Percentiles rank a stretch among this genome's conserved stretches.
Conservation (phyloP, 1,139 yeast genomes). For the Yamadazyma sp. region DNA sequence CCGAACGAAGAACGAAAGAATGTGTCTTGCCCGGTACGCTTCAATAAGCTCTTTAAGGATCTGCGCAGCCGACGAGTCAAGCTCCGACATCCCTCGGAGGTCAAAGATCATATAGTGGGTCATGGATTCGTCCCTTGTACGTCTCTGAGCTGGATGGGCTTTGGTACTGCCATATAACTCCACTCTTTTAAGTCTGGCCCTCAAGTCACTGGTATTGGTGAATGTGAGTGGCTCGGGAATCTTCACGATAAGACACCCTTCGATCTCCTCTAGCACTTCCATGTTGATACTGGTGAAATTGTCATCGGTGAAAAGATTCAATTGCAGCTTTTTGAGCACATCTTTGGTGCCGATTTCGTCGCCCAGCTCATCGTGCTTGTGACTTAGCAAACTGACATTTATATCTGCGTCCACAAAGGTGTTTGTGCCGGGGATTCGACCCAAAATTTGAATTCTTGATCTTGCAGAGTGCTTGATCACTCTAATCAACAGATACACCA, state of each 20-base stretch:
- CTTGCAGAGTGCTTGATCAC: constrained; percentile 83
- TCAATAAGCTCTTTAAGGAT: constrained; percentile 62
- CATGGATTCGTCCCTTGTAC: constrained; percentile 53
- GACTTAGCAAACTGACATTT: constrained; percentile 18
- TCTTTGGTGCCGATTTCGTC: constrained; percentile 2
- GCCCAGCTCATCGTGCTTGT: constrained; percentile 1
- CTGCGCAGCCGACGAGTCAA: constrained; percentile 88
- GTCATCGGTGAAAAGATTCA: constrained; percentile 38
- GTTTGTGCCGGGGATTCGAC: constrained; percentile 76
- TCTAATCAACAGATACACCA: constrained; percentile 73
- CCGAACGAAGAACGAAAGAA: constrained; percentile 65
- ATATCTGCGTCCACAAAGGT: constrained; percentile 77
- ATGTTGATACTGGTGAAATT: constrained; percentile 38
- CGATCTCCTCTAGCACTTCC: constrained; percentile 64
- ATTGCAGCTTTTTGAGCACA: constrained; percentile 14
- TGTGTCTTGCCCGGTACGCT: constrained; percentile 55
- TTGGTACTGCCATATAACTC: constrained; percentile 83
- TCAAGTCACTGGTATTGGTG: constrained; percentile 84
- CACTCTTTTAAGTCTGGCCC: constrained; percentile 69
- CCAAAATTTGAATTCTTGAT: constrained; percentile 87
- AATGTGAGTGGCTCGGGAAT: constrained; percentile 93
- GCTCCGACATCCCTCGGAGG: constrained; percentile 78
- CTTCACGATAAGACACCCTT: constrained; percentile 82
- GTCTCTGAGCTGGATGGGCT: constrained; percentile 79
- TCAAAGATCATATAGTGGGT: constrained; percentile 76